Percentiles rank a stretch among this genome's conserved stretches.
phyloP scores from a whole-genome alignment of 805 yeast genomes.

The Clavispora phyllophila region DNA sequence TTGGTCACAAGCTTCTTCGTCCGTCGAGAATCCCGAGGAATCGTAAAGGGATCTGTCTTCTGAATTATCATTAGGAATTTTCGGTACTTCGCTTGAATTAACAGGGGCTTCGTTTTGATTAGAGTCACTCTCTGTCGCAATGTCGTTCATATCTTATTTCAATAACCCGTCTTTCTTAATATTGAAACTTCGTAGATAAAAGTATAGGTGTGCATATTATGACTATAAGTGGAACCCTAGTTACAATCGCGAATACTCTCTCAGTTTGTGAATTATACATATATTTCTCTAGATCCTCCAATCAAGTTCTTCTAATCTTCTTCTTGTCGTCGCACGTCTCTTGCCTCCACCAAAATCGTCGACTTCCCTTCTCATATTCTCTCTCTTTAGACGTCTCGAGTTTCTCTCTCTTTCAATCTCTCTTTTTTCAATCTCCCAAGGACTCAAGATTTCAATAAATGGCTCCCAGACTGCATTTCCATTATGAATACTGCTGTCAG shows the following conservation, averaged over 20 bases:
- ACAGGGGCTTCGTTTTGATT: not conserved
- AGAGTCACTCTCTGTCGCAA: not conserved
- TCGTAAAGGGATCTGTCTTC: not conserved
- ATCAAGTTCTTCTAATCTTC: constrained; percentile 51
- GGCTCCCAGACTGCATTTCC: constrained; percentile 88
- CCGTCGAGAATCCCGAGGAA: not conserved
- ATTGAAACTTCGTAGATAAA: too few relatives aligned
- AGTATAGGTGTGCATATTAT: not conserved
- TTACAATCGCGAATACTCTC: too few relatives aligned
- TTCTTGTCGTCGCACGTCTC: constrained; percentile 38
- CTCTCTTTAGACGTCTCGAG: constrained; percentile 87
- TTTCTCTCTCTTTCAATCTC: constrained; percentile 94
- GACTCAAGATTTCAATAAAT: constrained; percentile 74
- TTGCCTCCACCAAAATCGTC: constrained; percentile 29
- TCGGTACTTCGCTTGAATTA: not conserved
- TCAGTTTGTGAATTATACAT: not conserved
- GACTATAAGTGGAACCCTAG: too few relatives aligned
- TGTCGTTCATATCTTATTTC: not conserved
- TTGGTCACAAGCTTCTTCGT: constrained; percentile 1
- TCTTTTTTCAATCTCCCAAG: constrained; percentile 90
- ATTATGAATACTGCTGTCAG: constrained; percentile 64
- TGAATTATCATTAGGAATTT: not conserved
- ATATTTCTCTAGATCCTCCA: constrained; percentile 2
- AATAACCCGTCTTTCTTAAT: too few relatives aligned
- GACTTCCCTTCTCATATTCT: constrained; percentile 66